Evolutionary conservation across 306 rosid species (phyloP).

Genomic region (Cicer cuneatum): DNA sequence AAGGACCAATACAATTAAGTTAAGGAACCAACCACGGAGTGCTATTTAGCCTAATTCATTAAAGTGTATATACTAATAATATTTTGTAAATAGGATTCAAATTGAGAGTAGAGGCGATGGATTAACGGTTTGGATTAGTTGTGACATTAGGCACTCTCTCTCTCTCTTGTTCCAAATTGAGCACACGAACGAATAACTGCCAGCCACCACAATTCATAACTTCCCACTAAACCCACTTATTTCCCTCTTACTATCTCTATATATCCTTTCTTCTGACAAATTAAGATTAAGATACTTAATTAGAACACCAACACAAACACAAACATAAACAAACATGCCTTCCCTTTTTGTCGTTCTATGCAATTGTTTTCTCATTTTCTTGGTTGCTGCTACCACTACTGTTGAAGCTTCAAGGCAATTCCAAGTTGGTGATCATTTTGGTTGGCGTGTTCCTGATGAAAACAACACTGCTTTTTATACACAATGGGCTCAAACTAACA

Average conservation of each 20-base stretch:
- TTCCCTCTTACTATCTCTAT: background rate
- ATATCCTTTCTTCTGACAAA: background rate
- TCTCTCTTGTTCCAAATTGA: too few relatives aligned
- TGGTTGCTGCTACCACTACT: conserved; percentile 28
- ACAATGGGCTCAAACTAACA: conserved; percentile 69
- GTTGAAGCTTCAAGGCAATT: conserved; percentile 57
- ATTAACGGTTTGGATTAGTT: too few relatives aligned
- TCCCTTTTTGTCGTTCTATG: conserved; percentile 33
- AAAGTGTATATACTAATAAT: too few relatives aligned
- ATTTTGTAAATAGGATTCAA: too few relatives aligned
- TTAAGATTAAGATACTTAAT: background rate
- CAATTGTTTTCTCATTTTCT: conserved; percentile 36
- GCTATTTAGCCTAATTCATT: too few relatives aligned
- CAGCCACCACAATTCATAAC: background rate
- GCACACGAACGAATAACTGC: too few relatives aligned
- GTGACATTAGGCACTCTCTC: too few relatives aligned
- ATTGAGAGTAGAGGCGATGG: too few relatives aligned
- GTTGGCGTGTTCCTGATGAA: conserved; percentile 66
- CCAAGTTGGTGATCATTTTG: conserved; percentile 71
- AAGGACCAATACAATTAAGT: too few relatives aligned
- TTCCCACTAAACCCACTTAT: background rate
- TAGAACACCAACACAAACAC: background rate
- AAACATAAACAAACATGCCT: conserved; percentile 34
- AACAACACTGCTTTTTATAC: conserved; percentile 51
- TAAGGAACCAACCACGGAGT: too few relatives aligned